phyloP scores from a whole-genome alignment of 1,284 basidiomycete genomes.

The Irpex sp. region DNA sequence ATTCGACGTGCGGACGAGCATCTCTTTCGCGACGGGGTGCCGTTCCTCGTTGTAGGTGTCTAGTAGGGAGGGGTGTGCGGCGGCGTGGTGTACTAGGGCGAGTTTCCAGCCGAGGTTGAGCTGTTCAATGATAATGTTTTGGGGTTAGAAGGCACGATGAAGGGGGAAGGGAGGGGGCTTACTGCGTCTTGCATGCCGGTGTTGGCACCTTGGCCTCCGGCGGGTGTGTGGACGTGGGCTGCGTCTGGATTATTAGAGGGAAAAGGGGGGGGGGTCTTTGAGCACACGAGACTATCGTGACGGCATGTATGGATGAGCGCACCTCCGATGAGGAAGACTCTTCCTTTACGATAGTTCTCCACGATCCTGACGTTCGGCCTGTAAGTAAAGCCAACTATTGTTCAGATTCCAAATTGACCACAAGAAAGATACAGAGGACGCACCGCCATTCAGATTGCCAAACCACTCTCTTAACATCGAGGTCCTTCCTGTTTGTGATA shows the following conservation, averaged over 20 bases:
- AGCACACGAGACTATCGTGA: too few species aligned
- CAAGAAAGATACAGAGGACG: background rate
- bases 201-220: constrained; percentile 17
- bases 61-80: constrained; percentile 14
- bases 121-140: background rate
- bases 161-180: background rate
- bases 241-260: background rate
- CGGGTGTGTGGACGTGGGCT: background rate
- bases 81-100: constrained; percentile 17
- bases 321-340: constrained; percentile 19
- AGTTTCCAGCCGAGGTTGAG: constrained; percentile 27
- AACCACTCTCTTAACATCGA: background rate
- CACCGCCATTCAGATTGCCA: background rate
- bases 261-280: too few species aligned
- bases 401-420: background rate
- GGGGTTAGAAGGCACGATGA: background rate
- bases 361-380: constrained; percentile 32
- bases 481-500: background rate
- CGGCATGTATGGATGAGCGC: background rate
- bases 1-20: constrained; percentile 13
- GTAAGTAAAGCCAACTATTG: too few species aligned
- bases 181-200: constrained; percentile 12
- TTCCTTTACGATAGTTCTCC: constrained; percentile 25
- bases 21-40: constrained; percentile 21
- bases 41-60: constrained; percentile 20